Evolutionary conservation across 345 rosid species (phyloP), one percentile per base, ranked within the genome.

Genomic region (Sapria himalayana): DNA sequence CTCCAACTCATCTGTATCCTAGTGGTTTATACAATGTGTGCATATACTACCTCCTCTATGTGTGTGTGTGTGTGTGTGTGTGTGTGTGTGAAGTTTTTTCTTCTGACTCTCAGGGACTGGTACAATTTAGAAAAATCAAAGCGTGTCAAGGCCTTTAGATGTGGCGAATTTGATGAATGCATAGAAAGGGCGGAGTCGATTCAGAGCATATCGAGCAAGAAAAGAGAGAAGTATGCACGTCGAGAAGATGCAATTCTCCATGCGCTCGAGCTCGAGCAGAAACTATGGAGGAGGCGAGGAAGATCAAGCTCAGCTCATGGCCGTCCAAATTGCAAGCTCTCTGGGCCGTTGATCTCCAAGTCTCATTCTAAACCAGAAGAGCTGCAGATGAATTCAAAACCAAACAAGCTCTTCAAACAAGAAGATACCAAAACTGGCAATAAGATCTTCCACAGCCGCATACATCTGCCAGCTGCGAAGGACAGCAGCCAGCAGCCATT

Each of bases 241-340:
- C 63, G 96, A 45, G 99, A 91, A 70, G 99, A 91, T 60, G 96
- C 99, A 15, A 84, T 91, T 64, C 92, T 84, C 33, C 96, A 91
- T 56, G 99, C 96, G 9, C 93, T 91, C 53, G 99, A 91, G 56
- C 92, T 91, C 22, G 99, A 91, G 63, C 84, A 72, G 67, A 65
- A 71, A 57, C 39, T 74, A 34, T 45, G 67, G 58, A 66, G 48
- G 50, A 73, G 60, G 48, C 78, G 72, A 67, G 81, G 64, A 35
- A 70, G 63, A 45, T 39, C 49, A 2, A 57, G 48, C 42, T 36
- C 42, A 4, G 17, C 54, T 48, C 43, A 49, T 56, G 68, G 48
- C 38, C 59, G 25, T 36, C 45, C 33, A 25, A 61, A 48, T 52
- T 64, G 58, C 43, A 50, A 59, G 38, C 54, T 65, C 44, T 50